These are phyloP conservation scores for Fusarium protoensiforme DNA, from an alignment of 2,329 filamentous ascomycete genomes.

Conservation along the genomic window DNA sequence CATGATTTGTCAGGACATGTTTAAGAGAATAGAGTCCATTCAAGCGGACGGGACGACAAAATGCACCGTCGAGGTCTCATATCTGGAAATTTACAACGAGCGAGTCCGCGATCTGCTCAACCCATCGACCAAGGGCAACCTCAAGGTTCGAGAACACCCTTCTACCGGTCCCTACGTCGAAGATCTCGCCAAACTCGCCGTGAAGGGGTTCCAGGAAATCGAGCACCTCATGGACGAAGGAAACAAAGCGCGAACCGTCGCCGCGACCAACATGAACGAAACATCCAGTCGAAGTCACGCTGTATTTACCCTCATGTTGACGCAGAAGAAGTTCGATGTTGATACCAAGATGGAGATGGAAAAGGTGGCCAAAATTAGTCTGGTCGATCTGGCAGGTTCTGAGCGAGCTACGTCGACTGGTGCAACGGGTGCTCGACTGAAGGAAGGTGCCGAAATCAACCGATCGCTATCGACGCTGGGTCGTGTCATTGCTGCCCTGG, in stretches of 20 bases:
- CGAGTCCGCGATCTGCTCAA: constrained; percentile 95
- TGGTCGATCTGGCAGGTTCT: constrained; percentile 97
- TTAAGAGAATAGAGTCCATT: constrained; percentile 80
- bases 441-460: constrained; percentile 99
- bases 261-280: constrained; percentile 99
- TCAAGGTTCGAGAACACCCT: constrained; percentile 97
- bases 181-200: constrained; percentile 94
- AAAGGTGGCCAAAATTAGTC: constrained; percentile 96
- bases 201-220: constrained; percentile 93
- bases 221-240: constrained; percentile 99
- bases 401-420: constrained; percentile 97
- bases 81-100: constrained; percentile 99
- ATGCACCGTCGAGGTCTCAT: constrained; percentile 97
- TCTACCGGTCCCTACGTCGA: constrained; percentile 98
- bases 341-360: constrained; percentile 98
- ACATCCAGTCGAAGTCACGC: constrained; percentile 98
- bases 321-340: constrained; percentile 89
- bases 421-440: constrained; percentile 92
- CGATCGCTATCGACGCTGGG: constrained; percentile 94
- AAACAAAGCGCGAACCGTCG: constrained; percentile 97
- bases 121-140: constrained; percentile 92
- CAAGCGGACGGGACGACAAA: constrained; percentile 79
- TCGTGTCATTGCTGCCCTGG: constrained; percentile 95
- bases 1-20: constrained; percentile 98
- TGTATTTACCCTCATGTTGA: constrained; percentile 95